Evolutionary conservation across 768 basidiomycete genomes (phyloP), one percentile per base, ranked within the genome.

Genomic region (Podaxis sp.): DNA sequence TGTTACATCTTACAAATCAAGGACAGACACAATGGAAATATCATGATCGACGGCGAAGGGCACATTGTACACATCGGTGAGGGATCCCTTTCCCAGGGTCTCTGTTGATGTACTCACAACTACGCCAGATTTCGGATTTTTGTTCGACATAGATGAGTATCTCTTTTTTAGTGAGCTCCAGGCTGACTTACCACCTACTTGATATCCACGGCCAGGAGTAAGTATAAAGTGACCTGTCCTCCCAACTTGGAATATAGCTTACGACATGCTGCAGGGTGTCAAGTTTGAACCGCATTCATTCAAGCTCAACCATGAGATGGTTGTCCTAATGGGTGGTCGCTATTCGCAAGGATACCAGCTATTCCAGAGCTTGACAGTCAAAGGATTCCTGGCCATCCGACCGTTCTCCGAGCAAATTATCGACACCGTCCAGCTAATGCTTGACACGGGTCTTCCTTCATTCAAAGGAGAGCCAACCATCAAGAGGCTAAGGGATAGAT

Each of bases 301-400:
- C 87, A 99, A 99, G 77, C 84, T 99, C 54, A 97, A 94, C 64
- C 96, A 98, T 72, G 97, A 99, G 74, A 99, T 99, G 97, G 91
- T 98, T 17, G 83, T 91, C 13, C 78, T 98, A 36, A 99, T 99
- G 97, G 97, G 97, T 54, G 97, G 97, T 9, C 84, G 91, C 66
- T 84, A 91, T 70, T 96, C 94, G 0, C 92, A 96, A 75, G 97
- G 97, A 19, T 99, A 96, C 75, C 88, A 90, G 60, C 83, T 94
- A 41, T 99, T 98, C 80, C 90, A 92, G 69, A 92, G 93, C 70
- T 85, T 99, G 38, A 93, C 93, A 2, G 87, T 98, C 67, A 97
- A 98, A 74, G 96, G 93, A 0, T 99, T 99, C 83, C 85, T 99
- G 47, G 93, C 96, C 2, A 89, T 97, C 63, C 88, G 97, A n/a